Evolutionary conservation across 2,329 filamentous ascomycete species (phyloP).

Genomic region (Pleochaeta shiraiana): DNA sequence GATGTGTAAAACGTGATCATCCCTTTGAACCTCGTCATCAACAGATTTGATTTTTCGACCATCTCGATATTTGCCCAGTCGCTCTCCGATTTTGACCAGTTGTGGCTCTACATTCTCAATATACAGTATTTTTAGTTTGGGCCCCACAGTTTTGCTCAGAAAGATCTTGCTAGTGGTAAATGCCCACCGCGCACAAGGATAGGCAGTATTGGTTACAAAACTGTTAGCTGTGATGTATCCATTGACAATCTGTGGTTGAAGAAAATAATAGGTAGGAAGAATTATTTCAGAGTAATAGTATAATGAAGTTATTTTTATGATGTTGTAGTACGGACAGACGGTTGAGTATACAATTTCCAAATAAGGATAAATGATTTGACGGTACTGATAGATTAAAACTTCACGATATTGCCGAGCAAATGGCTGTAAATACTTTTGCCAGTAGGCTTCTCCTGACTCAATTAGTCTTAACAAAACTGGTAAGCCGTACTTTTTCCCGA

Average conservation of each 20-base stretch:
- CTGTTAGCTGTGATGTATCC: constrained; percentile 43
- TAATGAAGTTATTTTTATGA: constrained; percentile 36
- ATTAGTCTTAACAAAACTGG: constrained; percentile 48
- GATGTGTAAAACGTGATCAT: constrained; percentile 6
- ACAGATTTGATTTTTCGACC: constrained; percentile 39
- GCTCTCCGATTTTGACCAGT: constrained; percentile 74
- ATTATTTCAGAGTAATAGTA: constrained; percentile 52
- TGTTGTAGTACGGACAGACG: constrained; percentile 50
- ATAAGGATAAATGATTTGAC: constrained; percentile 49
- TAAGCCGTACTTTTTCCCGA: constrained; percentile 52
- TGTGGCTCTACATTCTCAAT: constrained; percentile 90
- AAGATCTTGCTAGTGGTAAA: constrained; percentile 51
- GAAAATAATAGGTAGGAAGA: constrained; percentile 52
- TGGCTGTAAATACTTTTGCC: constrained; percentile 59
- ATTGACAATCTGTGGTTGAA: constrained; percentile 49
- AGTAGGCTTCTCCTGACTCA: constrained; percentile 45
- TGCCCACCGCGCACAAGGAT: constrained; percentile 50
- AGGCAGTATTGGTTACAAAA: constrained; percentile 44
- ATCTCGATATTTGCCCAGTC: constrained; percentile 51
- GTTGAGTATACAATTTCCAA: constrained; percentile 36
- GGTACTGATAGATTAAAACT: constrained; percentile 42
- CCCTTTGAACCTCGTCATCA: constrained; percentile 30
- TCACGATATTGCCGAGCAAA: constrained; percentile 43
- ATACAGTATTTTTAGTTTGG: constrained; percentile 59
- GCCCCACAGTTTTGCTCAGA: constrained; percentile 58